Evolutionary conservation across 768 basidiomycete species (phyloP), one percentile per base, ranked within the genome.

Genomic region (Tulasnella sp.): DNA sequence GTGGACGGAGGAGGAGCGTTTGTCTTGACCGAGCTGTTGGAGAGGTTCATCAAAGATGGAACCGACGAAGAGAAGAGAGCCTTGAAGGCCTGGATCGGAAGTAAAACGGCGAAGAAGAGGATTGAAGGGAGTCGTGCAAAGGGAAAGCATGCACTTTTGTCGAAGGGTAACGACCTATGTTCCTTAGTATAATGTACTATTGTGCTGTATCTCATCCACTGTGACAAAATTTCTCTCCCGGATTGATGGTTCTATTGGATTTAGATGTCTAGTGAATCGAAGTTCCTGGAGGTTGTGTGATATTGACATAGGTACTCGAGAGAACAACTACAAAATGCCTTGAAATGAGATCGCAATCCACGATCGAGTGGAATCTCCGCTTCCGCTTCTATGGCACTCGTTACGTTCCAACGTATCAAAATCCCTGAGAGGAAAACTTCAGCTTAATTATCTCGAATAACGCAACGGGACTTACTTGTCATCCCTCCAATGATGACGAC

Each of bases 21-120:
- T 81, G 88, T 95, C 20, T 86, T 95, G 1, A 90, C 91, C 0
- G 93, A 92, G 82, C 84, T 94, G 40, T 88, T 91, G 82, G 90
- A 90, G 80, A 87, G 91, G 37, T 83, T 92, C 57, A 79, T 85
- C 7, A 81, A 81, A 29, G 74, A 82, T 1, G 83, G 82, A 5
- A 83, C 79, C 18, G 82, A 82, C 11, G 84, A 84, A 32, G 86
- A 86, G 79, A 87, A 86, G 81, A 82, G 83, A 80, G 86, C 79
- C 40, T 81, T 92, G 74, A 90, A 87, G 82, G 81, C 77, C 10
- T 92, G 91, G 91, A 93, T 95, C 82, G 84, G 82, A 16, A 81
- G 84, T 26, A 85, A 86, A 51, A 44, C 3, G 4, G 87, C 88
- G 37, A 82, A 85, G 80, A 84, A 86, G 80, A 83, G 83, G 74